Base-by-base conservation (phyloP, 1,284 basidiomycete species). In the Golubevia sp. region DNA sequence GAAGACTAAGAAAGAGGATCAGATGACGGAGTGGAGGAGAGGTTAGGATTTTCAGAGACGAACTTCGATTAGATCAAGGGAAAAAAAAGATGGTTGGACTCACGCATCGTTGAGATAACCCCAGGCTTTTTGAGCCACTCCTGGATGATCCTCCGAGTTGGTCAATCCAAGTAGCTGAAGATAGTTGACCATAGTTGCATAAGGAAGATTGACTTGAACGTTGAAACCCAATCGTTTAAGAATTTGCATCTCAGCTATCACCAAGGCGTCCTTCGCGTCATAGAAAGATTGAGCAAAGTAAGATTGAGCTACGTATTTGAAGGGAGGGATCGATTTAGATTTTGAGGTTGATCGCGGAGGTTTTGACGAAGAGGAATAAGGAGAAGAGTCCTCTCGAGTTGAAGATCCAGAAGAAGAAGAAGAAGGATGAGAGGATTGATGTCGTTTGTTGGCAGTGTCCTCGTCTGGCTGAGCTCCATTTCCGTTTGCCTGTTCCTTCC, bases 231-330 rank as follows among this genome's bases (percentile, higher is more conserved):
- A 77, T 2, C 80, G 89, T 85, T 99, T 99, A 68, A 99, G 87
- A 20, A 99, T 89, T 82, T 99, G 97, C 93, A 99, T 98, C 85
- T 99, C 97, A 1, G 91, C 90, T 15, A 97, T 91, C 23, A 97
- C 93, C 53, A 98, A 86, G 3, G 92, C 90, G 74, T 96, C 94
- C 78, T 93, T 94, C 71, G 91, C 86, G 67, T 93, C 91, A 84
- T 94, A 93, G 74, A 94, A 96, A 0, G 88, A 88, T 65, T 88
- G 87, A 6, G 91, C 89, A 78, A 92, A 93, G 84, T 94, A 95
- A 21, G 91, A 89, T 91, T 93, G 93, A 2, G 92, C 91, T 3
- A 86, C 85, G 82, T 94, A 93, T 70, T 86, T 86, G 58, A 66
- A 71, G 1, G 58, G n/a, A 13, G 61, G 20, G 1, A 44, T 56